Percentiles rank a stretch among this genome's conserved stretches.
Conservation (phyloP, 192 early-diverging fungal genomes). For the Umbelopsis ramanniana region DNA sequence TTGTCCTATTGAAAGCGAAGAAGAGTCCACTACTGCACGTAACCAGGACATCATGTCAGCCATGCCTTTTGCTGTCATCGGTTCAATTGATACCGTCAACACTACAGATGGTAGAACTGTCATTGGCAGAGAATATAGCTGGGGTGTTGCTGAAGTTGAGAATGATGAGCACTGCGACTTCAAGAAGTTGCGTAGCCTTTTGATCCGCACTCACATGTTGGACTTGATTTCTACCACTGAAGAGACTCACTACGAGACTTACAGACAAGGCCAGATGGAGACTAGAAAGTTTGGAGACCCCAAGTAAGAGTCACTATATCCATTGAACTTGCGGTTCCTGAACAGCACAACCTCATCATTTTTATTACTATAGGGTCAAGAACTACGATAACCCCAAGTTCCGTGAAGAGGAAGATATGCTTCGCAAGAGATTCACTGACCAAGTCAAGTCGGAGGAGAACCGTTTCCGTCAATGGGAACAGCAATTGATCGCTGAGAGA, state of each 20-base stretch:
- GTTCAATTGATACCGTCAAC: conserved; percentile 83
- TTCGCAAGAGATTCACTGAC: conserved; percentile 96
- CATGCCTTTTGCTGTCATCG: conserved; percentile 96
- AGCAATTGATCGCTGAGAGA: conserved; percentile 94
- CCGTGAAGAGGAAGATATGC: conserved; percentile 96
- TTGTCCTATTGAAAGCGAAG: conserved; percentile 76
- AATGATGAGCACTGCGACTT: conserved; percentile 97
- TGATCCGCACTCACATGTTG: conserved; percentile 93
- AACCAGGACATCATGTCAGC: conserved; percentile 85
- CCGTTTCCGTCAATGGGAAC: conserved; percentile 98
- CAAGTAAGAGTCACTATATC: conserved; percentile 52
- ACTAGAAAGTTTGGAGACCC: conserved; percentile 87
- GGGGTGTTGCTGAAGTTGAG: conserved; percentile 97
- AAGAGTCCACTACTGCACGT: conserved; percentile 75
- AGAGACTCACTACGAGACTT: conserved; percentile 95
- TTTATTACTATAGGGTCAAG: conserved; percentile 53
- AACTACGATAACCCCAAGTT: conserved; percentile 90
- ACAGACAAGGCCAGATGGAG: conserved; percentile 86
- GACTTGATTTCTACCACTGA: conserved; percentile 94
- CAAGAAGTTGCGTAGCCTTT: conserved; percentile 87
- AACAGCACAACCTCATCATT: background rate
- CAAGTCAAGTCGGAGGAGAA: conserved; percentile 97
- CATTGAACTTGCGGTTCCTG: background rate
- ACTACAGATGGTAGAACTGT: conserved; percentile 88
- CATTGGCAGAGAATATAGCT: conserved; percentile 87